Conservation (phyloP, 257 asterid species). For the Apocynum venetum region DNA sequence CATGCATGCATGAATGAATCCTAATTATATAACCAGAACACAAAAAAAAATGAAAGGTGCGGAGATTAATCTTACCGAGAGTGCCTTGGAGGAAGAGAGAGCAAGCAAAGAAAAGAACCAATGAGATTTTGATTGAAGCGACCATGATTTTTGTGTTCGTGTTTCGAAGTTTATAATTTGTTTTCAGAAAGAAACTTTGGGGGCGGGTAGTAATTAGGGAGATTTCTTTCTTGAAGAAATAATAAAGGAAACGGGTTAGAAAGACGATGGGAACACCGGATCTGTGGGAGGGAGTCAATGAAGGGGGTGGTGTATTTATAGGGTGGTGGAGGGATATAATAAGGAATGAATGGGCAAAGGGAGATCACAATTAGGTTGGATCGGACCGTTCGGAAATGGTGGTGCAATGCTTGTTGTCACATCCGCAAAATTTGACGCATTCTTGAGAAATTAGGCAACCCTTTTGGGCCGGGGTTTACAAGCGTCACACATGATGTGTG, state of each 20-base stretch:
- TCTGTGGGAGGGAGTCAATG: constrained; percentile 8
- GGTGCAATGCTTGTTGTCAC: not conserved
- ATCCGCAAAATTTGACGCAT: constrained; percentile 10
- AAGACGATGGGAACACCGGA: not conserved
- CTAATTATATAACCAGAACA: not conserved
- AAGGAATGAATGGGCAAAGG: no score
- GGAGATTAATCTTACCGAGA: constrained; percentile 12
- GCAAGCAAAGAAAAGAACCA: constrained; percentile 35
- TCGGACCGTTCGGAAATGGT: not conserved
- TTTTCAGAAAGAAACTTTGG: not conserved
- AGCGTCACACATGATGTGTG: not conserved
- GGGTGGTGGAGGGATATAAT: not conserved
- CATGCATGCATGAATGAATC: not conserved
- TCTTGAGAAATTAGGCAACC: not conserved
- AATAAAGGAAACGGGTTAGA: not conserved
- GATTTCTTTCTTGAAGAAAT: not conserved
- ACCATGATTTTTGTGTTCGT: constrained; percentile 29
- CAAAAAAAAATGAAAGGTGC: no score
- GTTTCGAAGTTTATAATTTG: not conserved
- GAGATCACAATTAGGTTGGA: not conserved
- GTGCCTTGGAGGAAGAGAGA: constrained; percentile 34
- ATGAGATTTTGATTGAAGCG: constrained; percentile 38
- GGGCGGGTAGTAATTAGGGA: not conserved
- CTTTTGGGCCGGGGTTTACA: not conserved
- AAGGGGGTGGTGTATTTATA: constrained; percentile 4